Conservation (phyloP, 352 stramenopile species). For the Peronospora belbahrii region DNA sequence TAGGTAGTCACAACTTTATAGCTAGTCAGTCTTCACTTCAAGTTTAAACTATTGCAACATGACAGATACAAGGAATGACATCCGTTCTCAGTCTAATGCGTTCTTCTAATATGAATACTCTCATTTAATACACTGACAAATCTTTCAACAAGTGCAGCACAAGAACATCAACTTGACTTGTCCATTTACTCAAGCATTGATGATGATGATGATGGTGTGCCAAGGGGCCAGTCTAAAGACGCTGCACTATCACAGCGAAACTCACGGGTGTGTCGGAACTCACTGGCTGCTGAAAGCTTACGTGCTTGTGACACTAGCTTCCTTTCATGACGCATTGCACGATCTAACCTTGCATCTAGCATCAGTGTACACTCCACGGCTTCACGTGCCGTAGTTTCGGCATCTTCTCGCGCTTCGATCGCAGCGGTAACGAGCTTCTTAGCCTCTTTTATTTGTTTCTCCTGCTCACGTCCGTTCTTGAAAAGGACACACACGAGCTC, state of each 20-base stretch:
- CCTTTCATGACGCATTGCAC: conserved; percentile 38
- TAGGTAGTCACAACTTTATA: no score
- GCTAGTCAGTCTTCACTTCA: no score
- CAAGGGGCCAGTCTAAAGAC: conserved; percentile 20
- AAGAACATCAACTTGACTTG: conserved; percentile 13
- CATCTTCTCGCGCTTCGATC: conserved; percentile 69
- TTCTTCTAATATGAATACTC: no score
- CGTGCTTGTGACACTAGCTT: conserved; percentile 14
- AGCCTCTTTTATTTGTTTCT: conserved; percentile 64
- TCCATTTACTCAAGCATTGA: conserved; percentile 12
- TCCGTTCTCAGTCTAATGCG: no score
- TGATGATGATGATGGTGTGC: conserved; percentile 17
- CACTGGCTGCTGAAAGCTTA: conserved; percentile 16
- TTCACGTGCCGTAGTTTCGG: conserved; percentile 63
- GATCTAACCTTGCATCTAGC: conserved; percentile 68
- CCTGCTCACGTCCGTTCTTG: conserved; percentile 63
- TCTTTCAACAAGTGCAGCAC: no score
- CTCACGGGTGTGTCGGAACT: conserved; percentile 16
- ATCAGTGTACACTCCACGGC: conserved; percentile 60
- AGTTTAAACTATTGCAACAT: no score
- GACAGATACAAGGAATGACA: no score
- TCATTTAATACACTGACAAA: conserved; percentile 32
- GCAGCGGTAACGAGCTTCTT: conserved; percentile 65
- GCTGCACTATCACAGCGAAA: conserved; percentile 8
- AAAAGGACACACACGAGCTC: conserved; percentile 64